Conservation (phyloP, 257 asterid species). For the Petunia axillaris region DNA sequence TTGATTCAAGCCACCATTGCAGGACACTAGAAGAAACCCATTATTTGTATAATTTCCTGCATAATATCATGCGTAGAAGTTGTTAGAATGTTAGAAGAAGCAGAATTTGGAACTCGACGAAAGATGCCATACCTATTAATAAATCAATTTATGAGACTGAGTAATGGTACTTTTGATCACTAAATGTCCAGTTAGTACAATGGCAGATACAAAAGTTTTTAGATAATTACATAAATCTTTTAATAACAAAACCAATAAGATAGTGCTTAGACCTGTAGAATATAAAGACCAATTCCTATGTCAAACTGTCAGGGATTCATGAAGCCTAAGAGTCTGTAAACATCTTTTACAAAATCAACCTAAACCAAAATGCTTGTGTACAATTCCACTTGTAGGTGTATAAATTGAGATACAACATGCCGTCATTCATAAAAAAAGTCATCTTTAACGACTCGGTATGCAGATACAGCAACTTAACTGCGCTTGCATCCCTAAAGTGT, state of each 20-base stretch:
- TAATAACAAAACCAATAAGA: conserved; percentile 1
- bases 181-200: not conserved
- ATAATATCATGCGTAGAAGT: conserved; percentile 12
- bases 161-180: not conserved
- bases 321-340: not conserved
- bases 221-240: not conserved
- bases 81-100: conserved; percentile 1
- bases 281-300: not conserved
- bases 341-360: conserved; percentile 3
- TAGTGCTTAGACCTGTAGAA: conserved; percentile 9
- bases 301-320: not conserved
- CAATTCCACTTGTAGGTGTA: not conserved
- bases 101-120: conserved; percentile 1
- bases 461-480: not conserved
- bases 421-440: no score
- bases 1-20: conserved; percentile 97
- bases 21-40: conserved; percentile 82
- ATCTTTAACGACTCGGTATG: no score
- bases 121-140: not conserved
- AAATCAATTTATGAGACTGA: not conserved
- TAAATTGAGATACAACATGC: not conserved
- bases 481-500: not conserved
- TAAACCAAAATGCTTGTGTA: conserved; percentile 1
- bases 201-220: not conserved
- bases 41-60: conserved; percentile 84